These are phyloP conservation scores for Lepidium campestre DNA, from an alignment of 441 rosid genomes.

Conservation along the genomic window DNA sequence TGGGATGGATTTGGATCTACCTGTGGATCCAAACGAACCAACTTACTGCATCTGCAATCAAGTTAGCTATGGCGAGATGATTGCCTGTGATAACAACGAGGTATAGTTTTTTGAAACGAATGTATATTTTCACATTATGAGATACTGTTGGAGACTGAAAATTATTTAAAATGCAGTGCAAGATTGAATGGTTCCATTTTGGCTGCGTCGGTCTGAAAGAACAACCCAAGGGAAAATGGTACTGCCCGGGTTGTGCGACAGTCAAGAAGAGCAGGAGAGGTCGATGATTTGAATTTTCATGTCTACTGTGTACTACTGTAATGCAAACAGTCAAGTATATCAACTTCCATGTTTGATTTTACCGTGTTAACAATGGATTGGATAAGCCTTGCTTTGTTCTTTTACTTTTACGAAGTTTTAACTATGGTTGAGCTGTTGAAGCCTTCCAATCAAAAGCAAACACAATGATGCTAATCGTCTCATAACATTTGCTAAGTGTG, in stretches of 20 bases:
- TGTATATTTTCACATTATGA: background rate
- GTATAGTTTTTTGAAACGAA: conserved; percentile 29
- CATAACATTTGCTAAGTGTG: no score
- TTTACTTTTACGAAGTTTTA: background rate
- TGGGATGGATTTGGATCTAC: conserved; percentile 84
- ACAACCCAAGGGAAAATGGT: conserved; percentile 94
- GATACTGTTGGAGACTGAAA: background rate
- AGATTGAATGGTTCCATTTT: conserved; percentile 97
- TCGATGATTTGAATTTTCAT: conserved; percentile 16
- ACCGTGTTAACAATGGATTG: background rate
- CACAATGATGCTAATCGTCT: no score
- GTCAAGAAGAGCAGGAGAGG: conserved; percentile 65
- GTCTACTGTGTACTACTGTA: no score
- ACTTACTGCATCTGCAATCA: conserved; percentile 96
- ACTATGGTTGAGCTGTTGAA: background rate
- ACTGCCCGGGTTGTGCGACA: conserved; percentile 72
- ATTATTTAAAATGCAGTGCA: conserved; percentile 49
- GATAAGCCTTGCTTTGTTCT: background rate
- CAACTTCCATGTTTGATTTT: background rate
- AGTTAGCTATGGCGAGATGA: conserved; percentile 96
- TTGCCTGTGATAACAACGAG: conserved; percentile 88
- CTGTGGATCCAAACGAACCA: conserved; percentile 98
- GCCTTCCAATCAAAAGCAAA: no score
- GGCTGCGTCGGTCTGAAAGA: conserved; percentile 91
- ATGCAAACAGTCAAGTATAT: background rate